A percentile compares a stretch with the other conserved stretches of the same genome.
Conservation (phyloP, 495 filamentous ascomycete species). For the Trichoderma reesei region DNA sequence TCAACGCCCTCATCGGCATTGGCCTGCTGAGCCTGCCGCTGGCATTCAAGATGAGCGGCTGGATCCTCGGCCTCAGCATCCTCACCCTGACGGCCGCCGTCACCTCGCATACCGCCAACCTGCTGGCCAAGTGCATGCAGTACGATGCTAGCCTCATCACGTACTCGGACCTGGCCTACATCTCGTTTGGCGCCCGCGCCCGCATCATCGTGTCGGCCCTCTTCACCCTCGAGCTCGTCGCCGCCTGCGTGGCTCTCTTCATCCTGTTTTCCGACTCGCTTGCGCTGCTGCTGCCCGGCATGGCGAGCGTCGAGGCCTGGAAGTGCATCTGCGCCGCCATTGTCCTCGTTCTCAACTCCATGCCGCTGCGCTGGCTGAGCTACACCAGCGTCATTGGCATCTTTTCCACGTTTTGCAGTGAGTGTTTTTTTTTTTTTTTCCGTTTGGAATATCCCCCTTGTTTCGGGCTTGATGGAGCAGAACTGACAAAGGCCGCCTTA, state of each 20-base stretch:
- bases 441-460: neutral
- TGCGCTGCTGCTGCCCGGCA: conserved; percentile 62
- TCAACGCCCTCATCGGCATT: conserved; percentile 89
- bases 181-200: conserved; percentile 79
- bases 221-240: conserved; percentile 81
- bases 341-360: conserved; percentile 73
- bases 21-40: conserved; percentile 83
- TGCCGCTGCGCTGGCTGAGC: conserved; percentile 75
- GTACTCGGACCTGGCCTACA: conserved; percentile 87
- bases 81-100: conserved; percentile 61
- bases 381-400: conserved; percentile 89
- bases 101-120: conserved; percentile 78
- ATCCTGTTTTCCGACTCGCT: conserved; percentile 91
- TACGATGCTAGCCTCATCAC: conserved; percentile 65
- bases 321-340: conserved; percentile 79
- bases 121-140: conserved; percentile 84
- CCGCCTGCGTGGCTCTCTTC: conserved; percentile 81
- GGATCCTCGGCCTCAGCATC: conserved; percentile 73
- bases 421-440: conserved; percentile 24
- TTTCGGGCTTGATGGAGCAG: neutral
- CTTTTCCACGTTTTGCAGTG: conserved; percentile 74
- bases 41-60: conserved; percentile 82
- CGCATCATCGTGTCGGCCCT: conserved; percentile 72
- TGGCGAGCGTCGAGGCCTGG: conserved; percentile 61
- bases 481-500: conserved; percentile 22